Base-by-base conservation (phyloP, 345 rosid species). In the Litchi chinensis region DNA sequence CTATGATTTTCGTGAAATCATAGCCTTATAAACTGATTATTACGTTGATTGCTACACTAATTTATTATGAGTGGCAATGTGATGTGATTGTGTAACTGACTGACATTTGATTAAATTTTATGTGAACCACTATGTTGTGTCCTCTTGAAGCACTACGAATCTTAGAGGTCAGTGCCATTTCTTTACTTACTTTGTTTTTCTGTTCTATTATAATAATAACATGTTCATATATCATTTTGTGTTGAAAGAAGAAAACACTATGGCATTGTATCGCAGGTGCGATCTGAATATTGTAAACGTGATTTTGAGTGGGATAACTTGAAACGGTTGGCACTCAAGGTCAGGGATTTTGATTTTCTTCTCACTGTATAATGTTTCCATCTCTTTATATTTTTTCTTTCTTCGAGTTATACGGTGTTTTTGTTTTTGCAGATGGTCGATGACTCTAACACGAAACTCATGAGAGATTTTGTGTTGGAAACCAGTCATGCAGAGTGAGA, bases 241-340 rank as follows among this genome's bases (percentile, higher is more conserved):
- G 37, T 32, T 32, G 37, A 32, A 32, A 32, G 4, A 2, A 32
- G 4, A 32, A 1, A 32, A 32, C 37, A 44, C 19, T 32, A 6
- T 72, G 52, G 12, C 21, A 12, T 77, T 28, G 64, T 63, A 19
- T 44, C 15, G 43, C 54, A 94, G 98, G 98, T 95, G 46, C 91
- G 95, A 32, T 90, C 98, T 32, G 94, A 94, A 19, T 93, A 95
- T 21, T 89, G 94, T 75, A 90, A 93, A 79, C 82, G 71, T n/a
- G 97, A 93, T 85, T 95, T 95, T 19, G 98, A 93, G 83, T 89
- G 98, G 98, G 97, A 91, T 77, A 93, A 93, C 78, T 46, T 92
- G 80, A 73, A 87, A 76, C 86, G 87, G 32, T 81, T 95, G 26
- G 81, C 93, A 68, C 62, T 81, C 50, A 84, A 91, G 92, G 98